Conservation (phyloP, 1,139 yeast genomes). For the Debaryomycetaceae sp. region DNA sequence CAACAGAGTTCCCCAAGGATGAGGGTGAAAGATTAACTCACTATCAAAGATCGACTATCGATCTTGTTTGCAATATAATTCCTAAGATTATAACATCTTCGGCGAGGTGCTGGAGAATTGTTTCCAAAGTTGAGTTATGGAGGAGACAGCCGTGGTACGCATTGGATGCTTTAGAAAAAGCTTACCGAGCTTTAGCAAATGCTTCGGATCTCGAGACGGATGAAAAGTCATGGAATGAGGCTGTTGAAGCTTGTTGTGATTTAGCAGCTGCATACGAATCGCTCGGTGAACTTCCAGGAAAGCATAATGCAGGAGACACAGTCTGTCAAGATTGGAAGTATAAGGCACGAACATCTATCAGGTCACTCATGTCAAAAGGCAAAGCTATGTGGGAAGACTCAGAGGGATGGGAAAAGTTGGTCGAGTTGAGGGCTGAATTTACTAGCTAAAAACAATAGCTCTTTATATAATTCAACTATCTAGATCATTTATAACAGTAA, state of each 20-base stretch:
- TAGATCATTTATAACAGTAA: conserved; percentile 25
- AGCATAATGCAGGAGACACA: conserved; percentile 74
- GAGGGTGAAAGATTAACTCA: conserved; percentile 43
- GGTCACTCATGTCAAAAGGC: conserved; percentile 79
- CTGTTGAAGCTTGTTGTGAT: conserved; percentile 77
- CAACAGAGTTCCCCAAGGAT: conserved; percentile 46
- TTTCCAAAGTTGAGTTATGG: conserved; percentile 86
- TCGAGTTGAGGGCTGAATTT: conserved; percentile 49
- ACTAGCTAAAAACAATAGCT: neutral
- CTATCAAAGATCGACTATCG: conserved; percentile 66
- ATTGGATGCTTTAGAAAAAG: conserved; percentile 81
- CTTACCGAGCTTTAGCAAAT: conserved; percentile 69
- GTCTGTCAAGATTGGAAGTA: conserved; percentile 93
- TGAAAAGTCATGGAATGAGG: conserved; percentile 69
- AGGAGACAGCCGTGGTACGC: conserved; percentile 84
- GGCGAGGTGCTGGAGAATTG: conserved; percentile 77
- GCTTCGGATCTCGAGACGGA: conserved; percentile 62
- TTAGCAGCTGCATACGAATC: conserved; percentile 85
- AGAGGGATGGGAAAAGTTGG: conserved; percentile 69
- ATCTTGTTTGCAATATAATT: conserved; percentile 60
- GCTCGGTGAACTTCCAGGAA: conserved; percentile 83
- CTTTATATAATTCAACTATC: neutral
- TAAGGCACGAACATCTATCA: conserved; percentile 68
- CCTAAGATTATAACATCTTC: conserved; percentile 70
- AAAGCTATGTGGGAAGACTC: conserved; percentile 76